These are phyloP conservation scores for Amauroascus verrucosus DNA, from an alignment of 2,329 filamentous ascomycete genomes.

Conservation along the genomic window DNA sequence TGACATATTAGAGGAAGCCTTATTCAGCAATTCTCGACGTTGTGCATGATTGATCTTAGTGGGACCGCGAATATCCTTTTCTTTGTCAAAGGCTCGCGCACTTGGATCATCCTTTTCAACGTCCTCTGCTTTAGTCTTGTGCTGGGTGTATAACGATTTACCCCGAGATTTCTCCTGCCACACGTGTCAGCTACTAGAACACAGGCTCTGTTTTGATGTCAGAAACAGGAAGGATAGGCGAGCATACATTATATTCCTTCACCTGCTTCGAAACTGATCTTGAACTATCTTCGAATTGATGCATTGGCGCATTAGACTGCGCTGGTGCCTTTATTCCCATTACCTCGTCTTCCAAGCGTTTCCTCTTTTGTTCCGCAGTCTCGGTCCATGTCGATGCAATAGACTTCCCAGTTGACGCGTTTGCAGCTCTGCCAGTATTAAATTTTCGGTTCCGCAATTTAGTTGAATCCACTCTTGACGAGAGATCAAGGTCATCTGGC, in stretches of 20 bases:
- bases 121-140: constrained; percentile 10
- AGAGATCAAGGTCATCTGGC: constrained; percentile 44
- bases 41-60: constrained; percentile 62
- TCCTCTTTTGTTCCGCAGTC: constrained; percentile 74
- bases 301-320: not conserved
- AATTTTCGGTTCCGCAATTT: constrained; percentile 73
- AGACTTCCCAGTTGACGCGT: constrained; percentile 32
- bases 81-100: constrained; percentile 73
- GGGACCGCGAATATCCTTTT: constrained; percentile 83
- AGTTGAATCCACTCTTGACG: constrained; percentile 63
- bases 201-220: not conserved
- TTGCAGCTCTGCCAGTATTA: constrained; percentile 54
- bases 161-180: constrained; percentile 15
- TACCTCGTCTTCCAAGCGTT: constrained; percentile 68
- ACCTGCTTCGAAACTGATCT: constrained; percentile 14
- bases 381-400: constrained; percentile 63
- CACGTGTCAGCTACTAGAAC: not conserved
- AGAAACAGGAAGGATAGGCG: not conserved
- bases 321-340: constrained; percentile 52
- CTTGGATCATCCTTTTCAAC: constrained; percentile 71
- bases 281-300: not conserved
- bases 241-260: constrained; percentile 18
- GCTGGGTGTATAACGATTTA: constrained; percentile 16
- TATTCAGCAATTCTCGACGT: constrained; percentile 66
- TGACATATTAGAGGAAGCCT: constrained; percentile 64